Percentiles rank a stretch among this genome's conserved stretches.
These are phyloP conservation scores for Gossypium longicalyx DNA, from an alignment of 345 rosid genomes.

Conservation along the genomic window DNA sequence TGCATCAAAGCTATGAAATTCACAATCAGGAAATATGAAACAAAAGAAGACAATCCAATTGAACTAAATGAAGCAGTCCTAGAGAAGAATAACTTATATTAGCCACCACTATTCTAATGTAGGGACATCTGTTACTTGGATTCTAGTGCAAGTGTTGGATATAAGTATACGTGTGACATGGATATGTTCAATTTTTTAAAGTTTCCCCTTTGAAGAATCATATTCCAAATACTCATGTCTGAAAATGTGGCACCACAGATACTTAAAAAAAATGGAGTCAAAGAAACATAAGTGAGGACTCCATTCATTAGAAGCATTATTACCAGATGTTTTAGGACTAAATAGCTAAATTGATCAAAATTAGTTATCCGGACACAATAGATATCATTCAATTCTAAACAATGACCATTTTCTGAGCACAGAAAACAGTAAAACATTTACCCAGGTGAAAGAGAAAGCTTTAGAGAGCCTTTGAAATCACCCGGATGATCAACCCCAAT, in stretches of 20 bases:
- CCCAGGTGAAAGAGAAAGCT: constrained; percentile 82
- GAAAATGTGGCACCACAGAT: neutral
- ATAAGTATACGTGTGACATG: neutral
- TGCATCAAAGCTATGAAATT: constrained; percentile 25
- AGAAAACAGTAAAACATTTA: constrained; percentile 26
- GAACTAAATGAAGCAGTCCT: neutral
- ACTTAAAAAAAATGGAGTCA: neutral
- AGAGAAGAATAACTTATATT: too few relatives aligned
- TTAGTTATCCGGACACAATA: neutral
- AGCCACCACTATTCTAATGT: too few relatives aligned
- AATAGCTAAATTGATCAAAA: neutral
- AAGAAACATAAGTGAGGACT: too few relatives aligned
- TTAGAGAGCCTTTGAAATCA: constrained; percentile 75
- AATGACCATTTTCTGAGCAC: neutral
- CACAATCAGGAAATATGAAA: constrained; percentile 4
- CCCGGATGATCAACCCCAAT: constrained; percentile 60
- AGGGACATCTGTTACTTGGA: neutral
- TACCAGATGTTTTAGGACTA: neutral
- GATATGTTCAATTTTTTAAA: neutral
- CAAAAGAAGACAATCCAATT: neutral
- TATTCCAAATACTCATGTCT: neutral
- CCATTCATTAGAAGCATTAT: too few relatives aligned
- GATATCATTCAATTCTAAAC: neutral
- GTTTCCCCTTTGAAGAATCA: neutral
- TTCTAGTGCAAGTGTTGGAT: too few relatives aligned